Percentiles rank a stretch among this genome's conserved stretches.
Evolutionary conservation across 805 yeast genomes (phyloP).

Genomic region (Ogataea neopini): DNA sequence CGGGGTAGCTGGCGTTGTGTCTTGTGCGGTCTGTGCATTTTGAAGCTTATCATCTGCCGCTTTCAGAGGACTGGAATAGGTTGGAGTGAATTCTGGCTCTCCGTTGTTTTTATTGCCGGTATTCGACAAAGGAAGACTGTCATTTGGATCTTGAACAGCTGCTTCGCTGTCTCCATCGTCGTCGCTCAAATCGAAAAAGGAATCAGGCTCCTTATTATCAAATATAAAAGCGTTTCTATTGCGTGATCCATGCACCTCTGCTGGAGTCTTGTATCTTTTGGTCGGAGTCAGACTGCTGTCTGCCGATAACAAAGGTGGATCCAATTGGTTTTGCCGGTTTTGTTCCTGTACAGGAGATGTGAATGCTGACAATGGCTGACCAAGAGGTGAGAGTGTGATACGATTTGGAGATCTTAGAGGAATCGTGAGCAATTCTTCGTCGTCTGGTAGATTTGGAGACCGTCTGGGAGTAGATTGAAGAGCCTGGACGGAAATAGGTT

Average conservation of each 20-base stretch:
- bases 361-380: constrained; percentile 15
- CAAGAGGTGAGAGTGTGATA: constrained; percentile 9
- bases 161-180: constrained; percentile 14
- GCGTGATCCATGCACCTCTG: constrained; percentile 16
- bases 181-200: constrained; percentile 22
- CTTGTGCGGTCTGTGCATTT: constrained; percentile 19
- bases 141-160: not conserved
- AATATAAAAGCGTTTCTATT: constrained; percentile 27
- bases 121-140: not conserved
- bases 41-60: constrained; percentile 20
- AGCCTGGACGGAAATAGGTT: not conserved
- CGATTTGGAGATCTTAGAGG: constrained; percentile 37
- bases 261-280: constrained; percentile 13
- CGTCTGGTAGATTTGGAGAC: constrained; percentile 12
- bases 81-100: not conserved
- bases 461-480: not conserved
- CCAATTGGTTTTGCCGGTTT: not conserved
- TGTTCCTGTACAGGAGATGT: not conserved
- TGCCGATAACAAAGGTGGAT: not conserved
- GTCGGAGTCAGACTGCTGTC: constrained; percentile 14
- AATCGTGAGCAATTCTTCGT: constrained; percentile 27
- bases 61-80: constrained; percentile 14
- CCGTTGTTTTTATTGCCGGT: not conserved
- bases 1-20: constrained; percentile 4
- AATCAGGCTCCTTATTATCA: constrained; percentile 22